Conservation (phyloP, 441 rosid species). For the Gossypium gossypioides region DNA sequence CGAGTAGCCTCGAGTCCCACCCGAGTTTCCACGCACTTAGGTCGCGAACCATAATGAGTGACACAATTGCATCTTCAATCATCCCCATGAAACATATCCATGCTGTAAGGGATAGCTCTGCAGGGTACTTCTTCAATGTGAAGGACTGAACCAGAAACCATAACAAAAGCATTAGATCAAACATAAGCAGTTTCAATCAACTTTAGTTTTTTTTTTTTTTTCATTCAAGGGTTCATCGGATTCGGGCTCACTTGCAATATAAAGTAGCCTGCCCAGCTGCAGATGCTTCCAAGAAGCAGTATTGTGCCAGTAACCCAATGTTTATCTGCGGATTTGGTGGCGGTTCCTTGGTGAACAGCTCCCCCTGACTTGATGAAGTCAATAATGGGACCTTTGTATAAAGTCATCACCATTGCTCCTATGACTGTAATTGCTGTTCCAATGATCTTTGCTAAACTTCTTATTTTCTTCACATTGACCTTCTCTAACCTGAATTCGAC, state of each 20-base stretch:
- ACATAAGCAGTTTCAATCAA: background rate
- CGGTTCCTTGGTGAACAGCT: constrained; percentile 23
- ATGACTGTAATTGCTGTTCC: constrained; percentile 69
- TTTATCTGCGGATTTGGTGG: constrained; percentile 22
- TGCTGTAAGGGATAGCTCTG: constrained; percentile 69
- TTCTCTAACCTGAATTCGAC: constrained; percentile 50
- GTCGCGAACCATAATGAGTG: constrained; percentile 66
- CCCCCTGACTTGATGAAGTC: constrained; percentile 40
- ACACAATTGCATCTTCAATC: constrained; percentile 51
- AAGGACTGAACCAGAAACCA: constrained; percentile 39
- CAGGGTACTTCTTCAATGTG: constrained; percentile 72
- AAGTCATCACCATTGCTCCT: constrained; percentile 91
- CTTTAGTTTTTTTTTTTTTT: background rate
- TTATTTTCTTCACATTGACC: constrained; percentile 49
- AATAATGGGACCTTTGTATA: constrained; percentile 79
- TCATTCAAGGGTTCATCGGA: background rate
- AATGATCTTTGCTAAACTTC: constrained; percentile 61
- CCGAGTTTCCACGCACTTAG: constrained; percentile 71
- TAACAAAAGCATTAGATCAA: background rate
- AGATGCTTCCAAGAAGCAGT: constrained; percentile 48
- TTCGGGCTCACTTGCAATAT: constrained; percentile 58
- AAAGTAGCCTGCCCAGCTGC: constrained; percentile 73
- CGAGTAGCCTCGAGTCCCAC: constrained; percentile 66
- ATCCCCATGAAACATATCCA: constrained; percentile 67
- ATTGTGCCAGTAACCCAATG: constrained; percentile 70